Conservation (phyloP, 2,329 filamentous ascomycete species). For the Onygenales sp. region DNA sequence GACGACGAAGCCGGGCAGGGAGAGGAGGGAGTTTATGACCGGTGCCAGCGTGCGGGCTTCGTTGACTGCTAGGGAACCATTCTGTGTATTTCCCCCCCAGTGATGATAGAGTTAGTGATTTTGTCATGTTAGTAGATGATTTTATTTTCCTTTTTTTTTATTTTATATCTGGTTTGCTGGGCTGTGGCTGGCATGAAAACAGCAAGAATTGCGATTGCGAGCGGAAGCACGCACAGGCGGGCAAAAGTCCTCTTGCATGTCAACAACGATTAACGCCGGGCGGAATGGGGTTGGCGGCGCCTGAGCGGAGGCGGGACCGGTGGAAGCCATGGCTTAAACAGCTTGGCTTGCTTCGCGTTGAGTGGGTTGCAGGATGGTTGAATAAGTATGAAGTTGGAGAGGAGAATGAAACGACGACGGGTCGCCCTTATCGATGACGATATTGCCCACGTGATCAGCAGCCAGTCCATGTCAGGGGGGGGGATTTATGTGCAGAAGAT, state of each 20-base stretch:
- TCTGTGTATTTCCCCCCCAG: constrained; percentile 26
- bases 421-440: too few relatives aligned
- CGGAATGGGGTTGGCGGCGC: constrained; percentile 21
- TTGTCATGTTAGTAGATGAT: not conserved
- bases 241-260: constrained; percentile 93
- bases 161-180: not conserved
- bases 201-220: not conserved
- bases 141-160: too few relatives aligned
- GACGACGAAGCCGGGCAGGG: constrained; percentile 55
- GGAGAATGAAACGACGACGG: too few relatives aligned
- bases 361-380: too few relatives aligned
- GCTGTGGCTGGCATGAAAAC: not conserved
- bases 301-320: not conserved
- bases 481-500: too few relatives aligned
- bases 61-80: constrained; percentile 75
- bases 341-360: too few relatives aligned
- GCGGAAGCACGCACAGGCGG: constrained; percentile 56
- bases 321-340: constrained; percentile 1
- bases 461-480: too few relatives aligned
- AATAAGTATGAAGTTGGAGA: too few relatives aligned
- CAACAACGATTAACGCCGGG: constrained; percentile 64
- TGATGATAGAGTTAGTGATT: constrained; percentile 25
- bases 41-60: constrained; percentile 61
- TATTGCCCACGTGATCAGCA: too few relatives aligned
- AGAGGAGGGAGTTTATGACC: constrained; percentile 64